A percentile compares a stretch with the other conserved stretches of the same genome.
Evolutionary conservation across 805 yeast species (phyloP).

Genomic region (Starmera dryadoides): DNA sequence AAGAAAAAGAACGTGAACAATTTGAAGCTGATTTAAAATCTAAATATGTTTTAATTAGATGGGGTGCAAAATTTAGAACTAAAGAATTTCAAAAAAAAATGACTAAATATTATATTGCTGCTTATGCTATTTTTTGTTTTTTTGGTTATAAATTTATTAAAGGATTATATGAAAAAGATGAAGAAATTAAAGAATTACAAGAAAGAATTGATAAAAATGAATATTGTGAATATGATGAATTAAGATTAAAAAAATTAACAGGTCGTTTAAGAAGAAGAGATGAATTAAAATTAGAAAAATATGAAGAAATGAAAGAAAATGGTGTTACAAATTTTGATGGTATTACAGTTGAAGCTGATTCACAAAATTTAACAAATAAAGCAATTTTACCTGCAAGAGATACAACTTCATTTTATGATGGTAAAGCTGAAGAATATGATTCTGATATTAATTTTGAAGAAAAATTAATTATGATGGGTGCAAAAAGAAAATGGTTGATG

Average conservation of each 20-base stretch:
- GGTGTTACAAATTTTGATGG: slow-evolving; percentile 24
- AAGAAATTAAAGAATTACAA: slow-evolving; percentile 41
- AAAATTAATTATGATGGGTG: slow-evolving; percentile 36
- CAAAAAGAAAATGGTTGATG: slow-evolving; percentile 74
- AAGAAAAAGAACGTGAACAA: slow-evolving; percentile 23
- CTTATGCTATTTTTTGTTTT: slow-evolving; percentile 46
- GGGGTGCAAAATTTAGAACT: slow-evolving; percentile 48
- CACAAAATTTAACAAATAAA: slow-evolving; percentile 26
- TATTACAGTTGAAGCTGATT: slow-evolving; percentile 21
- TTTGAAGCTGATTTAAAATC: slow-evolving; percentile 28
- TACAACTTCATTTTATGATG: slow-evolving; percentile 73
- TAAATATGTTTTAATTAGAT: slow-evolving; percentile 30
- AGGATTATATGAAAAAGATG: slow-evolving; percentile 58
- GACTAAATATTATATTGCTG: slow-evolving; percentile 57
- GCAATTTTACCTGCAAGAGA: slow-evolving; percentile 65
- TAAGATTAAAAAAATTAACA: slow-evolving; percentile 53
- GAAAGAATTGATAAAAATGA: slow-evolving; percentile 27
- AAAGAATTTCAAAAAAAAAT: slow-evolving; percentile 53
- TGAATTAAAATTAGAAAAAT: slow-evolving; percentile 48
- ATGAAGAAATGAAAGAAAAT: slow-evolving; percentile 42
- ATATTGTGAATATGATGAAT: slow-evolving; percentile 51
- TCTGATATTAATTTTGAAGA: slow-evolving; percentile 59
- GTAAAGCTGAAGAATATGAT: slow-evolving; percentile 76
- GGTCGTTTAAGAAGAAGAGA: slow-evolving; percentile 62
- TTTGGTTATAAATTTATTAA: slow-evolving; percentile 62